Evolutionary conservation across 1,284 basidiomycete genomes (phyloP), one percentile per base, ranked within the genome.

Genomic region (Ceratobasidium sp.): DNA sequence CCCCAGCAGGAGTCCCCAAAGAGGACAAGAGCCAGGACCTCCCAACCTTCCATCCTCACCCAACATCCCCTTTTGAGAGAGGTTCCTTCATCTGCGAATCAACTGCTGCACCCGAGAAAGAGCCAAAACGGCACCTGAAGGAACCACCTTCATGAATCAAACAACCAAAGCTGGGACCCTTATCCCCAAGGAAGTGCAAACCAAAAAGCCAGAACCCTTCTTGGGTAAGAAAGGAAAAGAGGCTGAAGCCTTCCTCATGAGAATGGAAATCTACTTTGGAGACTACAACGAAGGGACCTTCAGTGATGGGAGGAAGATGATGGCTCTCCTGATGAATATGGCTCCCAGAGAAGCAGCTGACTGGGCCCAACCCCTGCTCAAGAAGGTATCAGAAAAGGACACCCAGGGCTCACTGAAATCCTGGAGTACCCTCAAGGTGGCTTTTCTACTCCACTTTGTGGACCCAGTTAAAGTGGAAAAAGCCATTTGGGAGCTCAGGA

Each of bases 201-300:
- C 41, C 7, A 64, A 64, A 38, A 38, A 64, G 41, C 60, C 60
- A 3, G 33, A 38, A 5, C 33, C 60, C 4, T 64, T 64, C 33
- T 16, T 38, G 20, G 60, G 60, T 3, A 44, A 64, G n/a, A 38
- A 23, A n/a, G 60, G 60, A n/a, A 64, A 38, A 30, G 41, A 38
- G n/a, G n/a, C n/a, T n/a, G n/a, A n/a, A n/a, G n/a, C n/a, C n/a
- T n/a, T n/a, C n/a, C n/a, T n/a, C n/a, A n/a, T n/a, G n/a, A n/a
- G n/a, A n/a, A n/a, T n/a, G n/a, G n/a, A n/a, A n/a, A n/a, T n/a
- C n/a, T n/a, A 64, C 60, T 64, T 64, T 23, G 35, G 12, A 5
- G 60, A 64, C n/a, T 64, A 64, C 33, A 30, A 59, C 20, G 60
- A 64, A 27, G 60, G 60, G 33, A 44, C 33, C 48, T 50, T 50